Evolutionary conservation across 106 monocot genomes (phyloP).

Genomic region (Phalaenopsis equestris): DNA sequence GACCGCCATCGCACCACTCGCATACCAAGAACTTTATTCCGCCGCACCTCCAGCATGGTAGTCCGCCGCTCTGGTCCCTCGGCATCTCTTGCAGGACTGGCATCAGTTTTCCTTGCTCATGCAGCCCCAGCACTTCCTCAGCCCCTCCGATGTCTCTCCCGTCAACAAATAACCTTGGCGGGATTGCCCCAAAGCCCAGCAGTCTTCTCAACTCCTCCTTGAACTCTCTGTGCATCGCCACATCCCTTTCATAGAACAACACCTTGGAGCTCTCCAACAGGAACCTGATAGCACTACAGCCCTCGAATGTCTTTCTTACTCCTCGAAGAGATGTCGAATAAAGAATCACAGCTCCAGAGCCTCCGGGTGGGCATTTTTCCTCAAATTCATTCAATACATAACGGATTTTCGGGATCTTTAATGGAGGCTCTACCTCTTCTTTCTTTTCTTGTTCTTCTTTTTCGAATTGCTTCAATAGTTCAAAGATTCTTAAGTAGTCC

Average conservation of each 20-base stretch:
- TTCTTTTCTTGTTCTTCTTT: slow-evolving; percentile 4
- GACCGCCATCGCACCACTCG: slow-evolving; percentile 40
- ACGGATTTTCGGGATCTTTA: background rate
- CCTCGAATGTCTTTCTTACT: slow-evolving; percentile 71
- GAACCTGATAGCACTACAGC: slow-evolving; percentile 41
- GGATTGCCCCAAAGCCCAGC: slow-evolving; percentile 29
- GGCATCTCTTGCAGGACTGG: slow-evolving; percentile 32
- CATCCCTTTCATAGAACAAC: slow-evolving; percentile 58
- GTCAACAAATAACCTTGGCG: slow-evolving; percentile 65
- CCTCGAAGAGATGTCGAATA: slow-evolving; percentile 69
- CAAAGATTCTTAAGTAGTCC: slow-evolving; percentile 12
- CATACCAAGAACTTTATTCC: slow-evolving; percentile 46
- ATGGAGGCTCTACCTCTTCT: too few relatives aligned
- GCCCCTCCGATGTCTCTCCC: slow-evolving; percentile 76
- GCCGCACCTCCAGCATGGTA: slow-evolving; percentile 24
- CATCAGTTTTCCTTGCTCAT: slow-evolving; percentile 58
- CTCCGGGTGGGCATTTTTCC: slow-evolving; percentile 39
- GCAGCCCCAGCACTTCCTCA: slow-evolving; percentile 57
- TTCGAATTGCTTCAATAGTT: background rate
- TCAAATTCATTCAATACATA: slow-evolving; percentile 31
- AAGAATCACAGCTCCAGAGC: slow-evolving; percentile 29
- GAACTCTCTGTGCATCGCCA: slow-evolving; percentile 66
- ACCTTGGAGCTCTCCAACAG: slow-evolving; percentile 37
- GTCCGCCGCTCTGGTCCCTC: background rate
- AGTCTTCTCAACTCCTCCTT: slow-evolving; percentile 63